Evolutionary conservation across 2,329 filamentous ascomycete species (phyloP).

Genomic region (Ambrosiella cleistominuta): DNA sequence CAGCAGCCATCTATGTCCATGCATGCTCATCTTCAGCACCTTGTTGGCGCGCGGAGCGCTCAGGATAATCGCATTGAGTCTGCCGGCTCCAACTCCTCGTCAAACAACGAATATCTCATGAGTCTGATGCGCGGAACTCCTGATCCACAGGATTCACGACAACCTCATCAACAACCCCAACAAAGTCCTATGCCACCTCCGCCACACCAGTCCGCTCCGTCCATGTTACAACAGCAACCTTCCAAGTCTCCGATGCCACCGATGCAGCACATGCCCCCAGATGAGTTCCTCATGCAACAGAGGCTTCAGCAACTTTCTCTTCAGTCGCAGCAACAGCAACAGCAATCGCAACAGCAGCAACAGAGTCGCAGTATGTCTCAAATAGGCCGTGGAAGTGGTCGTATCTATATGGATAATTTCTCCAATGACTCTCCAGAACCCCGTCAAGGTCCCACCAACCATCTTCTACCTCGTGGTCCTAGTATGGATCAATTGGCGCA

Average conservation of each 20-base stretch:
- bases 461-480: constrained; percentile 46
- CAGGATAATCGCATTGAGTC: constrained; percentile 8
- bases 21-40: constrained; percentile 38
- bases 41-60: constrained; percentile 29
- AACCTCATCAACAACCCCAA: constrained; percentile 32
- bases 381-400: constrained; percentile 22
- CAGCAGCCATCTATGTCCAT: constrained; percentile 28
- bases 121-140: constrained; percentile 51
- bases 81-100: constrained; percentile 43
- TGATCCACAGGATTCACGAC: constrained; percentile 32
- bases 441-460: constrained; percentile 34
- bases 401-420: constrained; percentile 37
- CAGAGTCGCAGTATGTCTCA: constrained; percentile 8
- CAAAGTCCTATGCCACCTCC: constrained; percentile 22
- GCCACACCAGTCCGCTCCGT: constrained; percentile 12
- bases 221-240: constrained; percentile 13
- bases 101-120: constrained; percentile 55
- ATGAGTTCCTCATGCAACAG: constrained; percentile 15
- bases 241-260: constrained; percentile 8
- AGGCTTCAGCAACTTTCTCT: constrained; percentile 15
- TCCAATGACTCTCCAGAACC: constrained; percentile 30
- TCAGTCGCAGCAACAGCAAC: constrained; percentile 20
- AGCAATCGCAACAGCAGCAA: constrained; percentile 16
- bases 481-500: constrained; percentile 42
- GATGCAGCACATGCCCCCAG: constrained; percentile 4